Evolutionary conservation across 2,329 filamentous ascomycete genomes (phyloP), one percentile per base, ranked within the genome.

Genomic region (Calonectria montana): DNA sequence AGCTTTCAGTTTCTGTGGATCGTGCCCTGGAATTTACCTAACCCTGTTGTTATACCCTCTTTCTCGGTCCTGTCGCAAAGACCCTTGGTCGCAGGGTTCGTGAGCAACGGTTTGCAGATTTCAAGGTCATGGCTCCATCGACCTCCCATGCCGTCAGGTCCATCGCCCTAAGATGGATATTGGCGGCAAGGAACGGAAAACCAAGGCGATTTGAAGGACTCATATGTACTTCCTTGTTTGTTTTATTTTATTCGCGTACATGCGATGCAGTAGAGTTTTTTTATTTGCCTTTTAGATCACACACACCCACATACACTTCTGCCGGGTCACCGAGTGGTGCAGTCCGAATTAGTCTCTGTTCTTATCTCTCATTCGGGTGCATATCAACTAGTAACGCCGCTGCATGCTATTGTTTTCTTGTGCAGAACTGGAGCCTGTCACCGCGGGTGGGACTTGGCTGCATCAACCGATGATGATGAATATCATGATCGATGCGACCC

Each of bases 171-270:
- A 31, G 64, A 63, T 37, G 65, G 48, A 57, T 67, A 73, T 70
- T 45, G 13, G 69, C 76, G 76, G 76, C 74, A 76, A 74, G 57
- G 45, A 68, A 67, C 76, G 76, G 76, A 74, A 78, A 77, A n/a
- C 48, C 48, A 47, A 76, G 76, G 76, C 73, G 75, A 76, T 67
- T 39, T 63, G 55, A 74, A 50, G 27, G 29, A 27, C 16, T 37
- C 64, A 35, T 21, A 39, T 39, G 4, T 39, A 15, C 2, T 39
- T 18, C 21, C 39, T 37, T 39, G 35, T 59, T 16, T n/a, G n/a
- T n/a, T 13, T 37, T n/a, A n/a, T 35, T 35, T 35, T 10, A 35
- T 35, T 10, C 31, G 23, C 13, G 43, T 23, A 21, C 43, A 47
- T 12, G 43, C 43, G n/a, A 47, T 21, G 8, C 13, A 10, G 16